Percentiles rank a stretch among this genome's conserved stretches.
Evolutionary conservation across 345 rosid species (phyloP).

Genomic region (Populus davidiana): DNA sequence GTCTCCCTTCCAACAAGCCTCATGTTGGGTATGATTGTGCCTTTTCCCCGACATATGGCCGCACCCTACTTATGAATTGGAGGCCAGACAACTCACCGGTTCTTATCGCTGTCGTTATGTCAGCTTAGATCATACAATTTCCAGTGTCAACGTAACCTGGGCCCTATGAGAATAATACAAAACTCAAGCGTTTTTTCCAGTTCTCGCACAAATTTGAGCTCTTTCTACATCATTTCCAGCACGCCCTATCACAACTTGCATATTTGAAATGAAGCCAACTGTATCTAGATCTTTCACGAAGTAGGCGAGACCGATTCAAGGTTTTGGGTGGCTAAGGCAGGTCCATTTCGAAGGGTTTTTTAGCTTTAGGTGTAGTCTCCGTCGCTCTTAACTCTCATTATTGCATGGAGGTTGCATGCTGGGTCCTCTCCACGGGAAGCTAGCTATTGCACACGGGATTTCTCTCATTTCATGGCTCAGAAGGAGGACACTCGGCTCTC

Average conservation of each 20-base stretch:
- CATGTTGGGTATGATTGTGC: constrained; percentile 20
- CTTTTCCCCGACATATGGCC: constrained; percentile 36
- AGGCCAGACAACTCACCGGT: background rate
- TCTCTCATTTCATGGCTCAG: background rate
- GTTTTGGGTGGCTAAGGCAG: background rate
- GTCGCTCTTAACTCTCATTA: background rate
- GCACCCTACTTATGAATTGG: constrained; percentile 27
- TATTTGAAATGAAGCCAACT: background rate
- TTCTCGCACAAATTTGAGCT: too few species aligned
- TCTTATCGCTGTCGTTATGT: background rate
- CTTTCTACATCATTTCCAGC: background rate
- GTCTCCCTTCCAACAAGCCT: constrained; percentile 33
- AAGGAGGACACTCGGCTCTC: constrained; percentile 3
- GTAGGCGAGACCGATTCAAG: background rate
- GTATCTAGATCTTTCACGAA: background rate
- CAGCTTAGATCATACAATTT: background rate
- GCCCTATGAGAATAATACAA: background rate
- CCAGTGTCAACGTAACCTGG: background rate
- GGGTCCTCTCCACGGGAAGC: background rate
- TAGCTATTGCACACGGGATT: background rate
- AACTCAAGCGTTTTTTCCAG: too few species aligned
- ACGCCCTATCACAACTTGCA: background rate
- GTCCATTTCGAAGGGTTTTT: background rate
- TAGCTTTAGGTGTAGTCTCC: background rate
- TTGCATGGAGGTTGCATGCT: background rate